These are phyloP conservation scores for Cardiospermum halicacabum DNA, from an alignment of 345 rosid species.

Conservation along the genomic window DNA sequence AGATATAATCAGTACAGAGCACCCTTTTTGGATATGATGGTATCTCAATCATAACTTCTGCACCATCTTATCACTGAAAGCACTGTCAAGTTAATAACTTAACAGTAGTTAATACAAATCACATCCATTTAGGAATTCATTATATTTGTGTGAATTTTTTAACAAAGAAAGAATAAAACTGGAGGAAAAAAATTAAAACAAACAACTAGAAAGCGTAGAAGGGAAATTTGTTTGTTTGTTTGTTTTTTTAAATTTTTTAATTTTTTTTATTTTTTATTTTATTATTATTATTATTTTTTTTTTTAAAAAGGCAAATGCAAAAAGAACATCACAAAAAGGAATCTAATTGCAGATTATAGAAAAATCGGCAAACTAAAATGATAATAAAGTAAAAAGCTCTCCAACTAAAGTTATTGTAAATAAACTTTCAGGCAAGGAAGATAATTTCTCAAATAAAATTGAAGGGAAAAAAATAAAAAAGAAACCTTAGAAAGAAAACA, in stretches of 20 bases:
- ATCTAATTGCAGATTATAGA: background rate
- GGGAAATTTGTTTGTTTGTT: background rate
- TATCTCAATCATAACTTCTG: background rate
- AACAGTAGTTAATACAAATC: constrained; percentile 1
- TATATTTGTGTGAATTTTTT: background rate
- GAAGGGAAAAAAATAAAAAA: background rate
- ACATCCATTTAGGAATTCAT: background rate
- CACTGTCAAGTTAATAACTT: background rate
- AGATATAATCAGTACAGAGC: background rate
- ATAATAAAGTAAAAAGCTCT: background rate
- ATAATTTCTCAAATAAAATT: background rate
- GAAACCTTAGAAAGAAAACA: background rate
- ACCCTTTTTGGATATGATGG: background rate
- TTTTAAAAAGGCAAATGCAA: background rate
- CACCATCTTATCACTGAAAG: background rate
- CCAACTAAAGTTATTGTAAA: background rate
- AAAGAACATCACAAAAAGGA: background rate
- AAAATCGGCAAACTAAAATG: background rate
- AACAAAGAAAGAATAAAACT: background rate
- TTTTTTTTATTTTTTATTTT: no score
- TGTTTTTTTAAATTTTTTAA: no score
- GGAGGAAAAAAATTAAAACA: background rate
- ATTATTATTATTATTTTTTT: no score
- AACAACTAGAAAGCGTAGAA: background rate
- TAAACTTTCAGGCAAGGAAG: background rate